phyloP scores from a whole-genome alignment of 352 stramenopile genomes.

The Discostella stelligera region DNA sequence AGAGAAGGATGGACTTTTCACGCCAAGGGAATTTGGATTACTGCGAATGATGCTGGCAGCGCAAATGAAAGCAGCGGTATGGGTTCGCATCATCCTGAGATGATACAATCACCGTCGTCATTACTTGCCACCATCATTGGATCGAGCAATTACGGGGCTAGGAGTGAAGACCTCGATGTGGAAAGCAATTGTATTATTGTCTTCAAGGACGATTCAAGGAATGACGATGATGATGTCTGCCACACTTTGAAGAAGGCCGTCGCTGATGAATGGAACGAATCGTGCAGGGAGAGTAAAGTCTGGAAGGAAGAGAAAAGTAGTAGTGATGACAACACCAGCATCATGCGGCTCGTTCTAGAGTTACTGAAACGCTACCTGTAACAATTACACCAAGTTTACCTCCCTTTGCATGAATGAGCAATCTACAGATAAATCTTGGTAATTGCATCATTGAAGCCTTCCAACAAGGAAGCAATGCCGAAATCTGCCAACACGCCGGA shows the following conservation, averaged over 20 bases:
- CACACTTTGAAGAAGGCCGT: slow-evolving; percentile 15
- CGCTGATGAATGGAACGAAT: slow-evolving; percentile 40
- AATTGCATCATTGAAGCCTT: slow-evolving; percentile 79
- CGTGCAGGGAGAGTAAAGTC: slow-evolving; percentile 29
- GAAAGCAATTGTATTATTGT: slow-evolving; percentile 78
- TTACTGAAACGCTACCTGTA: slow-evolving; percentile 44
- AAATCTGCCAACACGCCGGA: slow-evolving; percentile 68
- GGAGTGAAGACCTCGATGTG: slow-evolving; percentile 67
- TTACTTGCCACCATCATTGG: slow-evolving; percentile 58
- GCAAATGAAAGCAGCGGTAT: not conserved
- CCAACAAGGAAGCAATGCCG: slow-evolving; percentile 64
- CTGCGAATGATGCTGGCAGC: not conserved
- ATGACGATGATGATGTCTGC: slow-evolving; percentile 9
- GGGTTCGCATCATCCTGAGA: slow-evolving; percentile 7
- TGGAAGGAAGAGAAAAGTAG: slow-evolving; percentile 1
- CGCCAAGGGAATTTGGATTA: slow-evolving; percentile 77
- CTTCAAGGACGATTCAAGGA: slow-evolving; percentile 30
- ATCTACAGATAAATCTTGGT: slow-evolving; percentile 73
- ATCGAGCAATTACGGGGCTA: slow-evolving; percentile 73
- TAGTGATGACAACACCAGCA: slow-evolving; percentile 1
- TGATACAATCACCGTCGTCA: slow-evolving; percentile 33
- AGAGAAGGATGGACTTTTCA: slow-evolving; percentile 75
- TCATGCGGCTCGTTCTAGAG: slow-evolving; percentile 23
- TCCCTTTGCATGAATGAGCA: not conserved
- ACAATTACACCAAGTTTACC: not conserved